Evolutionary conservation across 176 grass and related monocot genomes (phyloP).

Genomic region (Oryza rufipogon): DNA sequence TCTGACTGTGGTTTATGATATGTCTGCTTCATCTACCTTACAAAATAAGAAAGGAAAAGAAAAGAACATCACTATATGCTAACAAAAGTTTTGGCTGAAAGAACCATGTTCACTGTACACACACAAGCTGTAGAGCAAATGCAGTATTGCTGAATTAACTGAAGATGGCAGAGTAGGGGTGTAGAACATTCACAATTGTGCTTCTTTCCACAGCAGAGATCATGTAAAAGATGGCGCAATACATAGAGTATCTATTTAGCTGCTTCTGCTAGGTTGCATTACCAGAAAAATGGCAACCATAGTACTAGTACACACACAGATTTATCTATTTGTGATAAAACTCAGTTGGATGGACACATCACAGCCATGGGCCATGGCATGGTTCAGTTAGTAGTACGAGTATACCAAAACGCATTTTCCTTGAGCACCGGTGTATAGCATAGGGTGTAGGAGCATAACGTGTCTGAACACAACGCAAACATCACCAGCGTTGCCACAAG

Average conservation of each 20-base stretch:
- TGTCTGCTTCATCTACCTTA: conserved; percentile 7
- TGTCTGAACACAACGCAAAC: neutral
- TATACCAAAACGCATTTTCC: conserved; percentile 2
- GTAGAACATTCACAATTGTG: conserved; percentile 5
- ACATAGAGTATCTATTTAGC: conserved; percentile 7
- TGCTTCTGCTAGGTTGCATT: conserved; percentile 28
- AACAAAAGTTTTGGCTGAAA: neutral
- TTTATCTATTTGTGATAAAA: conserved; percentile 33
- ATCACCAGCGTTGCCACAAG: neutral
- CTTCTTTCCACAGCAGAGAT: conserved; percentile 33
- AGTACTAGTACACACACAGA: conserved; percentile 21
- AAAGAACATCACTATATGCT: neutral
- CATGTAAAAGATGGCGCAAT: conserved; percentile 2
- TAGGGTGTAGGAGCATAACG: conserved; percentile 1
- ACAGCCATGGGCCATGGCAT: conserved; percentile 23
- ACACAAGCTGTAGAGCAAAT: neutral
- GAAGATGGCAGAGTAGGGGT: neutral
- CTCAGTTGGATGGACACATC: conserved; percentile 23
- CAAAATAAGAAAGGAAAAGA: neutral
- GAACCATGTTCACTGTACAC: neutral
- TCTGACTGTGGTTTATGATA: neutral
- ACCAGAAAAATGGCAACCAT: conserved; percentile 38
- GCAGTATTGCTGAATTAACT: neutral
- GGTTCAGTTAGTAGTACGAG: conserved; percentile 14
- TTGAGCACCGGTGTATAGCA: conserved; percentile 16